Evolutionary conservation across 805 yeast species (phyloP), one percentile per base, ranked within the genome.

Genomic region (Debaryomyces castellii): DNA sequence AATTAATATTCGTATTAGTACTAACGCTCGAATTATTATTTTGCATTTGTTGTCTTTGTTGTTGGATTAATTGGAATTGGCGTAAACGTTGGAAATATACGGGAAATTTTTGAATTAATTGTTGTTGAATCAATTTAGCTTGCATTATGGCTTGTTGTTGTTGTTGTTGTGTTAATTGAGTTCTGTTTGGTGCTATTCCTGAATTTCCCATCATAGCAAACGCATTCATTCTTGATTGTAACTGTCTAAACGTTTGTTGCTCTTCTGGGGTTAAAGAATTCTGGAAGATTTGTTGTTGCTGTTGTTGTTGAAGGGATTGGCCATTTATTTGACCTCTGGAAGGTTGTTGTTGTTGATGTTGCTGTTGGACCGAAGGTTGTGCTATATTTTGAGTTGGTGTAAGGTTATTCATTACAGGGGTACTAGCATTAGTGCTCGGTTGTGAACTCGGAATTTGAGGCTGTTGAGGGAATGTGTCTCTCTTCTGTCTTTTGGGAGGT

Each of bases 241-340:
- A 53, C 40, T 71, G 76, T 46, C 69, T 63, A 59, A 69, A 72
- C 4, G 60, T 51, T 40, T 66, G 73, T 45, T 72, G 77, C 46
- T 72, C 77, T 44, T 70, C 71, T 1, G 74, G 69, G 3, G 69
- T 54, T 39, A 72, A 60, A 9, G 73, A 57, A 47, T 53, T 64
- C 42, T 69, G 76, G 66, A 72, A 71, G n/a, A 72, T 66, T 47
- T 72, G 76, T 51, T 72, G 76, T 43, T 72, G 76, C 42, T 71
- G 75, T 43, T 57, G 64, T 32, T 56, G 66, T 20, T 52, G 60
- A 39, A 50, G 59, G 23, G 54, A 52, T 27, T 48, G 48, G 16
- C 40, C 32, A 17, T 40, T 53, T 46, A 34, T 28, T 27, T 45
- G 43, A 14, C n/a, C 27, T 16, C 34, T 30, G 4, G 34, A 14